Base-by-base conservation (phyloP, 1,139 yeast species). In the Geotrichum siamense region DNA sequence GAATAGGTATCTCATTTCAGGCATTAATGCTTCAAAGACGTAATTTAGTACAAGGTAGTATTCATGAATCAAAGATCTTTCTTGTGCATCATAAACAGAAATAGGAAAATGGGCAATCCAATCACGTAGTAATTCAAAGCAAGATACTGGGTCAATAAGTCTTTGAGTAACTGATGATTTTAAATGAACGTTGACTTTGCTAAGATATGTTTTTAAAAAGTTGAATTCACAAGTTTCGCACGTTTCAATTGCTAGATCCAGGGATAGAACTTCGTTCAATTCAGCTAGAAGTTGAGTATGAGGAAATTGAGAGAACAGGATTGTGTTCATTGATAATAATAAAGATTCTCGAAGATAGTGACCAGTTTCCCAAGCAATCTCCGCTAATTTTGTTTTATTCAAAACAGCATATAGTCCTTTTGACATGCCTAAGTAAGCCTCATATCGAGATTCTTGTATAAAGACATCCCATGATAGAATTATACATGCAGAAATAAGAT, bases 1-100 rank as follows among this genome's bases (percentile, higher is more conserved):
- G 53, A 64, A 66, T 35, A 63, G 58, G 48, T 65, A 67, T 19
- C 68, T 52, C 4, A 60, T 60, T 48, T 66, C 70, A n/a, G 70
- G 65, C 49, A 65, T 65, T 26, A 66, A 50, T 0, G 68, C 66
- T 43, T 61, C 65, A 25, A 61, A 45, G 1, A 56, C 55, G n/a
- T 55, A 48, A 1, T 59, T 58, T 38, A 57, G 59, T 1, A 68
- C 64, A 38, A 62, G 65, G 49, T 56, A 66, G 51, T 62, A 67
- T 1, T 61, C 51, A 38, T 60, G 33, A 22, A 38, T 15, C 26
- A 59, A 12, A 65, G 52, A 13, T 62, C 51, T 22, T 51, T 35
- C 2, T 33, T 38, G 15, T 33, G 37, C 44, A 42, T 41, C 38
- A 25, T 38, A 26, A 13, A 37, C 43, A 39, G n/a, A 23, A 21